Base-by-base conservation (phyloP, 1,284 basidiomycete species). In the Pyrrhoderma lamaoense region DNA sequence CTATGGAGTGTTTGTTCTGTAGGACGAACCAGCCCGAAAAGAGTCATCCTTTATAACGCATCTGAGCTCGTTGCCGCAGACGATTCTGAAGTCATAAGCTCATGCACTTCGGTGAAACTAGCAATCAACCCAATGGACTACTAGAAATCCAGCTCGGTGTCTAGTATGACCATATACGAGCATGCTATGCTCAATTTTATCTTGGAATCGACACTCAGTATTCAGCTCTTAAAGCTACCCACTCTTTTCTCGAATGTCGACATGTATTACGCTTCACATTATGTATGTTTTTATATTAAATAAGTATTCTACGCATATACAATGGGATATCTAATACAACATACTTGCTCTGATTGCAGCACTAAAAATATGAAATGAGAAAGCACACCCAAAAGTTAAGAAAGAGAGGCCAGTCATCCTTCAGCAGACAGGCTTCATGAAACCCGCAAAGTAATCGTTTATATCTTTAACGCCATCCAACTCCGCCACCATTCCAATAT, bases 401-500 rank as follows among this genome's bases (percentile, higher is more conserved):
- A 8, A 16, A 40, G 7, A 40, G n/a, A 16, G n/a, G 14, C 9
- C 16, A 18, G 37, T 21, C 37, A 9, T 36, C 37, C 18, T 21
- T 14, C 3, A 22, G 27, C 27, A 36, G 31, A 21, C 43, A 11
- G 36, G 43, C 35, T 48, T 53, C 64, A 69, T 61, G 57, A 78
- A 77, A 4, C 61, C 62, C 1, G 65, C 61, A 51, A 85, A 82
- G 65, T 83, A 85, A 14, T 56, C 57, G 36, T 76, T 63, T n/a
- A 85, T 57, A n/a, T 67, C 67, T 5, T 64, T 58, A 31, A 67
- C 56, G 3, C 69, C 62, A 35, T 77, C 68, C 38, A 85, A 63
- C 0, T 80, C 73, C 1, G 70, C 70, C 19, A 85, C 67, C 50
- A 70, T 69, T 2, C 81, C 82, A 14, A 89, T 76, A 55, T 87